Conservation (phyloP, 805 yeast genomes). For the Candida khao-thaluensis region DNA sequence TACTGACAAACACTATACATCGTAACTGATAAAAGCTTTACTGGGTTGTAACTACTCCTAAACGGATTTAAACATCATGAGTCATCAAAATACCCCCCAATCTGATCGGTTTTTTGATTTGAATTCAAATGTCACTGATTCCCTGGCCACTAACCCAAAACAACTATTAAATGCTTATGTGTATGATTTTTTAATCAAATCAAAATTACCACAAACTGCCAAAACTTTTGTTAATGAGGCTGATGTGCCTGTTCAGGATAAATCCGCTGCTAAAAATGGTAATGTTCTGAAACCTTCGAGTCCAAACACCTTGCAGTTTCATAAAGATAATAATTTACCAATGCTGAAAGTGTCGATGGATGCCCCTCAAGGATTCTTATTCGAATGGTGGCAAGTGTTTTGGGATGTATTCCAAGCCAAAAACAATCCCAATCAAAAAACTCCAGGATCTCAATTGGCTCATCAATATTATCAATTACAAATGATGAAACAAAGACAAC, state of each 20-base stretch:
- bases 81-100: slow-evolving; percentile 39
- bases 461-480: slow-evolving; percentile 70
- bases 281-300: slow-evolving; percentile 4
- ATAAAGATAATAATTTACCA: slow-evolving; percentile 46
- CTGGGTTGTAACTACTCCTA: too few species aligned
- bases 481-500: slow-evolving; percentile 57
- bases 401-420: slow-evolving; percentile 92
- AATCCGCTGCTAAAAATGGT: background rate
- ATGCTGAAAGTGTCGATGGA: slow-evolving; percentile 60
- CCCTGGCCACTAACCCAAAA: slow-evolving; percentile 51
- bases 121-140: slow-evolving; percentile 24
- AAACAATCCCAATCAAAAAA: slow-evolving; percentile 39
- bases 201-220: slow-evolving; percentile 71
- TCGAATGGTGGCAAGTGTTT: slow-evolving; percentile 95
- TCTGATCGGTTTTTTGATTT: slow-evolving; percentile 9
- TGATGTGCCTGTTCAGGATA: slow-evolving; percentile 47
- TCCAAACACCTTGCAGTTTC: slow-evolving; percentile 22
- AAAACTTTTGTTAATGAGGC: slow-evolving; percentile 74
- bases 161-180: slow-evolving; percentile 77
- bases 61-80: too few species aligned
- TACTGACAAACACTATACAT: too few species aligned
- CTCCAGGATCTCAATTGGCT: slow-evolving; percentile 38
- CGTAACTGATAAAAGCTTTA: too few species aligned
- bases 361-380: slow-evolving; percentile 82
- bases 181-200: slow-evolving; percentile 79